Evolutionary conservation across 2,329 filamentous ascomycete genomes (phyloP).

Genomic region (Gliomastix tumulicola): DNA sequence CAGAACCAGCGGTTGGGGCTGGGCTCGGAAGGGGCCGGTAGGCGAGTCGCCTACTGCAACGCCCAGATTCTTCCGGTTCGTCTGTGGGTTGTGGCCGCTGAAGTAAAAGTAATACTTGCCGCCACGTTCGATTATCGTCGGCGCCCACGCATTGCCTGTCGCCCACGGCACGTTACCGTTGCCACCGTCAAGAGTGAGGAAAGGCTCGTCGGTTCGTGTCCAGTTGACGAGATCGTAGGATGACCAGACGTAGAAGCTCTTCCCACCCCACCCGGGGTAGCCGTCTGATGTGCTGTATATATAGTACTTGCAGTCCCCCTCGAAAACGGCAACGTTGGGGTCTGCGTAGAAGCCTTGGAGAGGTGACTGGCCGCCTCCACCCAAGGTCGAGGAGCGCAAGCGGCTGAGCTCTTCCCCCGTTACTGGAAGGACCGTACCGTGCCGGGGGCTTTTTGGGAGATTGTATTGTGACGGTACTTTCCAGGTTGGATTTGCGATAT

Average conservation of each 20-base stretch:
- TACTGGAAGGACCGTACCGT: constrained; percentile 45
- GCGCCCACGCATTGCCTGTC: constrained; percentile 60
- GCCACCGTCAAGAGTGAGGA: constrained; percentile 36
- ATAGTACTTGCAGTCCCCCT: constrained; percentile 31
- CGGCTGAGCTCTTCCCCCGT: constrained; percentile 35
- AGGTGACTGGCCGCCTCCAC: not conserved
- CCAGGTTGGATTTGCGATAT: constrained; percentile 42
- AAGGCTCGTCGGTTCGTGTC: constrained; percentile 29
- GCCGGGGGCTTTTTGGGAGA: constrained; percentile 40
- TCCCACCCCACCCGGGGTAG: constrained; percentile 32
- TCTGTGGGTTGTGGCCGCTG: constrained; percentile 42
- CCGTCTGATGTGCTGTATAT: constrained; percentile 41
- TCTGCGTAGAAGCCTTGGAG: constrained; percentile 33
- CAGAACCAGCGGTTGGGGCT: constrained; percentile 44
- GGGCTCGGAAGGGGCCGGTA: constrained; percentile 51
- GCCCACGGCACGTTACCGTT: constrained; percentile 55
- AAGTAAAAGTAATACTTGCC: constrained; percentile 62
- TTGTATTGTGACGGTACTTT: constrained; percentile 34
- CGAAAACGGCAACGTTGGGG: constrained; percentile 36
- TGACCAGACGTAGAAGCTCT: constrained; percentile 40
- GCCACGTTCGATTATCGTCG: constrained; percentile 50
- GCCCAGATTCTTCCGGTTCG: constrained; percentile 52
- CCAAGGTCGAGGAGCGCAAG: constrained; percentile 12
- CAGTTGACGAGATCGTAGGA: constrained; percentile 33
- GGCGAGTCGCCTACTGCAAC: constrained; percentile 50